Conservation (phyloP, 2,329 filamentous ascomycete species). For the Paracamarosporium sp. region DNA sequence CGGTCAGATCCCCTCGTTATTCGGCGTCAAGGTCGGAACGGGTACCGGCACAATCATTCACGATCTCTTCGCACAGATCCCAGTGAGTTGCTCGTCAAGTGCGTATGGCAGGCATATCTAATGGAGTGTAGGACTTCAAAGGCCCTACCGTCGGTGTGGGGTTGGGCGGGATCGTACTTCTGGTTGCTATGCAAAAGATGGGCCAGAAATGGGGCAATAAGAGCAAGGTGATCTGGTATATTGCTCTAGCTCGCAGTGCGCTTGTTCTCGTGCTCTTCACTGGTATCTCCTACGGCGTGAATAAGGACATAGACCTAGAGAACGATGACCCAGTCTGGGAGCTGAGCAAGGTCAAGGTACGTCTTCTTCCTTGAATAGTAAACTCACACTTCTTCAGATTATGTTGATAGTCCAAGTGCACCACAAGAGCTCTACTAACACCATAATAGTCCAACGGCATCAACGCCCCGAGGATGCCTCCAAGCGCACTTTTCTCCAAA, state of each 20-base stretch:
- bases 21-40: conserved; percentile 61
- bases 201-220: conserved; percentile 66
- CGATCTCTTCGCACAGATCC: conserved; percentile 64
- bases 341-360: conserved; percentile 60
- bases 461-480: conserved; percentile 57
- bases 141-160: conserved; percentile 67
- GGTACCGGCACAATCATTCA: conserved; percentile 65
- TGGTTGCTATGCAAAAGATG: conserved; percentile 63
- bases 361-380: not conserved
- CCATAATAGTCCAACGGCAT: conserved; percentile 58
- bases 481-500: conserved; percentile 57
- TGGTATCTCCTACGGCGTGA: conserved; percentile 68
- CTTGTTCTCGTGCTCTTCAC: conserved; percentile 68
- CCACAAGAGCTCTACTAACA: not conserved
- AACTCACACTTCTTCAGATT: no score
- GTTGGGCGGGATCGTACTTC: conserved; percentile 62
- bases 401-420: not conserved
- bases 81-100: conserved; percentile 19
- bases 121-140: conserved; percentile 54
- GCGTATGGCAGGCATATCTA: not conserved
- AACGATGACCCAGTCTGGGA: conserved; percentile 61
- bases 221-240: conserved; percentile 64
- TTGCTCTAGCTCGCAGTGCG: conserved; percentile 67
- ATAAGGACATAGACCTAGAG: conserved; percentile 51
- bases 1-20: conserved; percentile 67